Conservation (phyloP, 495 filamentous ascomycete genomes). For the Talaromyces thailandensis region DNA sequence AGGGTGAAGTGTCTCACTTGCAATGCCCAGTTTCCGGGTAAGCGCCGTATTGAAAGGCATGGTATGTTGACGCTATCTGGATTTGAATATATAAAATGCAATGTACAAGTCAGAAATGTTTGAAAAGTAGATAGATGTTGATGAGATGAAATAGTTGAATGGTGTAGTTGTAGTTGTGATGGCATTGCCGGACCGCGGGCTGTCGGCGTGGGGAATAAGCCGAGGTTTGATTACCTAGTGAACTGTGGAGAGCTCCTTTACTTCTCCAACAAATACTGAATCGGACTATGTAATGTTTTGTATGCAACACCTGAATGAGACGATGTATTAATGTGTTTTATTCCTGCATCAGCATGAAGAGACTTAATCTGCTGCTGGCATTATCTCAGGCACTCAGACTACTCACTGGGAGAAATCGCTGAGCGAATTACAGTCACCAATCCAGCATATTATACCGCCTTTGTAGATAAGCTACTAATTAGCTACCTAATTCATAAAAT, state of each 20-base stretch:
- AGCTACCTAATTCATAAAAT: no score
- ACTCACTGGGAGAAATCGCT: no score
- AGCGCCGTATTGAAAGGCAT: constrained; percentile 95
- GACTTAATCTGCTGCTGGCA: no score
- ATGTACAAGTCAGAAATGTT: background rate
- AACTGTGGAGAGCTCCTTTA: background rate
- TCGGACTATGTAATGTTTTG: no score
- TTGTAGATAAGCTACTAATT: no score
- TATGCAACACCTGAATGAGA: no score
- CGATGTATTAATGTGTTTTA: no score
- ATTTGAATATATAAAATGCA: background rate
- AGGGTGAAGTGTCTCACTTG: constrained; percentile 37
- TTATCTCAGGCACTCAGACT: no score
- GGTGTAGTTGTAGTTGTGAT: background rate
- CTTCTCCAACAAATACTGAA: no score
- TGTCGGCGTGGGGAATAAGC: background rate
- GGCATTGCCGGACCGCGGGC: background rate
- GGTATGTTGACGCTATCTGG: background rate
- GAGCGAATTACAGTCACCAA: no score
- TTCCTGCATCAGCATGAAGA: no score
- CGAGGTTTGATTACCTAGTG: background rate
- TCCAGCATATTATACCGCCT: no score
- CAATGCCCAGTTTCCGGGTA: constrained; percentile 82
- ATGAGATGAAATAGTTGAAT: background rate
- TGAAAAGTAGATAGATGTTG: background rate